Evolutionary conservation across 768 basidiomycete genomes (phyloP), one percentile per base, ranked within the genome.

Genomic region (Suillus ampliporus): DNA sequence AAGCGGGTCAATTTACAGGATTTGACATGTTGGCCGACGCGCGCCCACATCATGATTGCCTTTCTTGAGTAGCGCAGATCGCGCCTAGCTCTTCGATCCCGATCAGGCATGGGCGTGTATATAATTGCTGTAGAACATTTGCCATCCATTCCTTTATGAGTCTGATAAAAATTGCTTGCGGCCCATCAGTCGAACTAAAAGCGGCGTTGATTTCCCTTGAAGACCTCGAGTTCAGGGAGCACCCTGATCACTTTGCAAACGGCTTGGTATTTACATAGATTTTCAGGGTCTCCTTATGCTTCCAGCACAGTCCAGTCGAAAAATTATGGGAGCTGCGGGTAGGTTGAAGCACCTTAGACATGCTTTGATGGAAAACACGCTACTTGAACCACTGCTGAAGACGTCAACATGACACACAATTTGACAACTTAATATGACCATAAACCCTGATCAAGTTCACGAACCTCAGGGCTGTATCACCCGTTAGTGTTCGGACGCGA

Each of bases 351-450:
- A 56, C 54, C 54, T 38, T 56, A 41, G 54, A 13, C 54, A 56
- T 35, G 54, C 26, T 40, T 23, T 56, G 54, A 56, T 56, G 38
- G 38, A 56, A 56, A 56, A 41, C 38, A 56, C 26, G 54, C 38
- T 56, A 56, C 35, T 37, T 54, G 35, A 4, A 23, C 17, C 37
- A 54, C 53, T 17, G 23, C 5, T 40, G 11, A 56, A 56, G 54
- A 56, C 54, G 54, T 56, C 54, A 56, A 56, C 26, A 56, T 54
- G 54, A 56, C 54, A 40, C 38, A 40, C 35, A 26, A 37, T 38
- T 54, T 40, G 38, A 23, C 26, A 38, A 35, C 19, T 38, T 41
- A 40, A 56, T 40, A 56, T 56, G 54, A 54, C 53, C 23, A 37
- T 51, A 51, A n/a, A 34, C 35, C 53, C 23, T 54, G 53, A 40